A percentile compares a stretch with the other conserved stretches of the same genome.
Evolutionary conservation across 73 alveolate species (phyloP).

Genomic region (Tetrahymena thermophila): DNA sequence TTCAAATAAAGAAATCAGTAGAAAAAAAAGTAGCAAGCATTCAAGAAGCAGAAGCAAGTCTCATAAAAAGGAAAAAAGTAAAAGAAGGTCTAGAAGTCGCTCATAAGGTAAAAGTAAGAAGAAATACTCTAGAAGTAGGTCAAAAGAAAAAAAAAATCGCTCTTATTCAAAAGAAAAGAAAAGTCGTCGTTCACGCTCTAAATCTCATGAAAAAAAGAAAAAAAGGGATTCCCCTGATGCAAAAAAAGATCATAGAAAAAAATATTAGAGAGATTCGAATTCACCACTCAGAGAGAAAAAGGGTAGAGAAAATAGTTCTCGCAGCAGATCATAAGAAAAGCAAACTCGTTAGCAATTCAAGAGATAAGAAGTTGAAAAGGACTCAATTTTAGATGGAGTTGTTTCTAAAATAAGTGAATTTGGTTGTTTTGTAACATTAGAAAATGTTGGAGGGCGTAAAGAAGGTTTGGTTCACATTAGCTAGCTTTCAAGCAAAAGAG

Average conservation of each 20-base stretch:
- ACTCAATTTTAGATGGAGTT: conserved; percentile 72
- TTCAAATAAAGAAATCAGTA: not conserved
- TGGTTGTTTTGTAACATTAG: conserved; percentile 83
- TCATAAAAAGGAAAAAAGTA: not conserved
- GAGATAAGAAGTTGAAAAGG: conserved; percentile 48
- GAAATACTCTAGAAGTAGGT: not conserved
- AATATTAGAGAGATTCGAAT: not conserved
- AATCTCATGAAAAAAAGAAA: not conserved
- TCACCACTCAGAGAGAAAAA: conserved; percentile 14
- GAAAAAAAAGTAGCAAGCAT: not conserved
- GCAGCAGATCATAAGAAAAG: conserved; percentile 19
- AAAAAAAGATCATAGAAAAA: not conserved
- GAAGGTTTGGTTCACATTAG: conserved; percentile 90
- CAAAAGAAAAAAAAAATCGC: not conserved
- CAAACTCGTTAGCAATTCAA: not conserved
- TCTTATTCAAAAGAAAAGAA: conserved; percentile 5
- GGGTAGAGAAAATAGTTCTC: conserved; percentile 36
- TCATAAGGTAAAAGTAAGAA: conserved; percentile 19
- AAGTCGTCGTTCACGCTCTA: conserved; percentile 3
- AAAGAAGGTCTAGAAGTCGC: conserved; percentile 17
- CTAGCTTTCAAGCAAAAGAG: conserved; percentile 62
- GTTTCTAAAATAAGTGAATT: conserved; percentile 73
- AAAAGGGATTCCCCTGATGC: not conserved
- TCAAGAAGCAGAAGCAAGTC: not conserved
- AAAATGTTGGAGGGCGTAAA: conserved; percentile 63